Conservation (phyloP, 2,329 filamentous ascomycete genomes). For the Didymella exigua region DNA sequence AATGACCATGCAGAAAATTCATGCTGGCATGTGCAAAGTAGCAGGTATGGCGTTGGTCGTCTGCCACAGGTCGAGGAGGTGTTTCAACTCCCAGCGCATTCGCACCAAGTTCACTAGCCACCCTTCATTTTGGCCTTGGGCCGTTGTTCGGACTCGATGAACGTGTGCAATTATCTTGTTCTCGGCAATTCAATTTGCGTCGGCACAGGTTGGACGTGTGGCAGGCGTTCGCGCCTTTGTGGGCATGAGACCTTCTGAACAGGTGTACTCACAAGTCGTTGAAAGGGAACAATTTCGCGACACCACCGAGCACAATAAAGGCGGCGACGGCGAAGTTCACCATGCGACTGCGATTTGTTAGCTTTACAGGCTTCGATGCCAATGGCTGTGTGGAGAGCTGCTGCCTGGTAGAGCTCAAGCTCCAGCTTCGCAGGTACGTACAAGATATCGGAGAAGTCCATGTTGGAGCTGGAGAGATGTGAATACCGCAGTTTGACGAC, state of each 20-base stretch:
- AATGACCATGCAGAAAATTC: too few relatives aligned
- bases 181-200: not conserved
- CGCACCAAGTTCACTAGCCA: not conserved
- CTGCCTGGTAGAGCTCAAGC: slow-evolving; percentile 26
- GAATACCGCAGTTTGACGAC: slow-evolving; percentile 43
- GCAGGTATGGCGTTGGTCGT: not conserved
- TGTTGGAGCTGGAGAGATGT: slow-evolving; percentile 51
- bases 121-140: not conserved
- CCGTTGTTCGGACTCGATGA: not conserved
- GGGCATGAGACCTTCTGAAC: slow-evolving; percentile 11
- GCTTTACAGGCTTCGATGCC: not conserved
- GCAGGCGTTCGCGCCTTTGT: slow-evolving; percentile 2
- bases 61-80: not conserved
- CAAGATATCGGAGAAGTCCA: slow-evolving; percentile 95
- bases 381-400: slow-evolving; percentile 16
- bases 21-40: not conserved
- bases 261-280: slow-evolving; percentile 44
- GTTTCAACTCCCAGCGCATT: not conserved
- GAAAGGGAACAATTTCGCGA: slow-evolving; percentile 70
- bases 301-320: slow-evolving; percentile 85
- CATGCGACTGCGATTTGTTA: slow-evolving; percentile 70
- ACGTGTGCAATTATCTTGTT: too few relatives aligned
- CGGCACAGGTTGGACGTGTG: not conserved
- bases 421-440: slow-evolving; percentile 57
- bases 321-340: slow-evolving; percentile 89